Evolutionary conservation across 768 basidiomycete species (phyloP).

Genomic region (Lactifluus hygrophoroides): DNA sequence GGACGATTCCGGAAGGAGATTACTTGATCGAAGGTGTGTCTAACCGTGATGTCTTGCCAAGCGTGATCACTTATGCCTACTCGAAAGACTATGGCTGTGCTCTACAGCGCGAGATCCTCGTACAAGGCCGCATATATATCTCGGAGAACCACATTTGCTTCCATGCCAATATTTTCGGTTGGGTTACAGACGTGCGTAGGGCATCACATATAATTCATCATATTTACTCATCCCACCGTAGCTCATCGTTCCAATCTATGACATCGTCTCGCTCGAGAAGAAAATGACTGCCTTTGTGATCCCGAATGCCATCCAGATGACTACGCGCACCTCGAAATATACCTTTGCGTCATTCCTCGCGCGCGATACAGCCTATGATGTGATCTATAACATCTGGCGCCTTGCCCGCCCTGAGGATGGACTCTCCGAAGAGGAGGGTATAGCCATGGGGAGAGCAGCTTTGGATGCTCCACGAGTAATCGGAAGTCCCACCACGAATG

Average conservation of each 20-base stretch:
- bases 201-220: neutral
- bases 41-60: neutral
- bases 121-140: constrained; percentile 93
- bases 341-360: constrained; percentile 96
- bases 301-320: constrained; percentile 89
- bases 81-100: constrained; percentile 98
- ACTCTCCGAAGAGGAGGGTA: constrained; percentile 1
- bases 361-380: constrained; percentile 92
- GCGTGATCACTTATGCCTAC: constrained; percentile 1
- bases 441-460: neutral
- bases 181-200: constrained; percentile 86
- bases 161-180: constrained; percentile 98
- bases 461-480: constrained; percentile 8
- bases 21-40: constrained; percentile 92
- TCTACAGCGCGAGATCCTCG: constrained; percentile 88
- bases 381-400: constrained; percentile 93
- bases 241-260: constrained; percentile 83
- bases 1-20: constrained; percentile 84
- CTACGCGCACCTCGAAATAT: constrained; percentile 77
- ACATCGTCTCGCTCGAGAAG: constrained; percentile 84
- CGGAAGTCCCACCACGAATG: neutral
- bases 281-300: constrained; percentile 98
- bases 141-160: constrained; percentile 99
- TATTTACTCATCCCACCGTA: constrained; percentile 26
- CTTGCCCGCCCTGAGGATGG: constrained; percentile 67